A percentile compares a stretch with the other conserved stretches of the same genome.
phyloP scores from a whole-genome alignment of 2,329 filamentous ascomycete species.

The Colletotrichum endophyticum region DNA sequence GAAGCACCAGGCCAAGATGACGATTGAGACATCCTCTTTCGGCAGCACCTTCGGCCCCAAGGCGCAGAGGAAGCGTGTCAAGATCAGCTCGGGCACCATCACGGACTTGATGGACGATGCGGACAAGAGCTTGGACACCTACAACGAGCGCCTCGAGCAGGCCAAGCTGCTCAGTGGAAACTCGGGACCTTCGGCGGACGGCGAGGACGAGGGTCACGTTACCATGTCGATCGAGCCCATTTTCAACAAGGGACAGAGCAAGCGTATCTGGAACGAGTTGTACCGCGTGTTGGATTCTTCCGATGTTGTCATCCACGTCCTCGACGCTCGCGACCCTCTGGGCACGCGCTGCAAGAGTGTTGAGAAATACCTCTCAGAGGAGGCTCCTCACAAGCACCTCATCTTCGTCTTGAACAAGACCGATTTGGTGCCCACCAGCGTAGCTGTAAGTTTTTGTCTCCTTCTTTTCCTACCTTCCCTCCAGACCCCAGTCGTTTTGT shows the following conservation, averaged over 20 bases:
- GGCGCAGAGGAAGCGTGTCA: conserved; percentile 89
- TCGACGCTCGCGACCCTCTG: conserved; percentile 87
- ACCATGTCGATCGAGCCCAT: conserved; percentile 80
- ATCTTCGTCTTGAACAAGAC: conserved; percentile 91
- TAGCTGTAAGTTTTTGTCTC: conserved; percentile 79
- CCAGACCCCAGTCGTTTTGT: conserved; percentile 72
- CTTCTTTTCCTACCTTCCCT: conserved; percentile 27
- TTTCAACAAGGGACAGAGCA: conserved; percentile 93
- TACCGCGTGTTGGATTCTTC: conserved; percentile 95
- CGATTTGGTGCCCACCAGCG: conserved; percentile 88
- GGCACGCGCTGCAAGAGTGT: conserved; percentile 81
- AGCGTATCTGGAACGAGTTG: conserved; percentile 96
- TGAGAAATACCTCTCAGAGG: conserved; percentile 91
- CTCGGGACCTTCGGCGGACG: conserved; percentile 59
- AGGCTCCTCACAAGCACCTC: conserved; percentile 95
- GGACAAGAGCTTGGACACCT: conserved; percentile 80
- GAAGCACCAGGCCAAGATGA: conserved; percentile 92
- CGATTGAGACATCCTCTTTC: conserved; percentile 86
- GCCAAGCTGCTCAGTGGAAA: conserved; percentile 77
- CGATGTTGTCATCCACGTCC: conserved; percentile 93
- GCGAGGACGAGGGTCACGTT: conserved; percentile 48
- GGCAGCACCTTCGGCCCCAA: conserved; percentile 91
- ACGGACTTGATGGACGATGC: conserved; percentile 82
- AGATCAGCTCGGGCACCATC: conserved; percentile 82
- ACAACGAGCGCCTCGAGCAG: conserved; percentile 81